Conservation (phyloP, 129 eudicot genomes). For the Tagetes patula region DNA sequence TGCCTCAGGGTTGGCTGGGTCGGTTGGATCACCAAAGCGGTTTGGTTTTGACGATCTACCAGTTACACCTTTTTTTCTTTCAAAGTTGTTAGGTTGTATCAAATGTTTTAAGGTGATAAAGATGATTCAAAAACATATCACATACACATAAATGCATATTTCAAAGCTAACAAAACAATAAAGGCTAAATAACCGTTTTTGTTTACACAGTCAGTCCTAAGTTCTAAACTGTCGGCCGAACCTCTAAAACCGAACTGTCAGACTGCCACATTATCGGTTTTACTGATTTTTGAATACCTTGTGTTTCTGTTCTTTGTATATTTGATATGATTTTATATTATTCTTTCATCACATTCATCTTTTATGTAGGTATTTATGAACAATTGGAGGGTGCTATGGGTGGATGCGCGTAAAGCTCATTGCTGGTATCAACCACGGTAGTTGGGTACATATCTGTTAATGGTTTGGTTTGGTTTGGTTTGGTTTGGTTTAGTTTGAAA, state of each 20-base stretch:
- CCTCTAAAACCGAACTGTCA: too few species aligned
- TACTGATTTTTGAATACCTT: too few species aligned
- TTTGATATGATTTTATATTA: too few species aligned
- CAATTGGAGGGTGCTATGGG: neutral
- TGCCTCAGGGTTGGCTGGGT: neutral
- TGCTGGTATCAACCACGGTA: neutral
- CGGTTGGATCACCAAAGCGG: neutral
- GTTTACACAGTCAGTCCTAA: neutral
- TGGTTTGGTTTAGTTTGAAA: neutral
- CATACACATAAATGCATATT: neutral
- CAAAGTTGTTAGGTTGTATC: neutral
- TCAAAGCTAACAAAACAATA: neutral
- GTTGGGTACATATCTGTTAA: neutral
- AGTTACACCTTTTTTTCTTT: neutral
- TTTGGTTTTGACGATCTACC: neutral
- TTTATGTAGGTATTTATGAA: conserved; percentile 1
- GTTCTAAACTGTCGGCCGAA: neutral
- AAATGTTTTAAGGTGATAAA: neutral
- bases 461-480: neutral
- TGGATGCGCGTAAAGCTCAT: neutral
- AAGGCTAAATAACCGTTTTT: neutral
- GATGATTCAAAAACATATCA: neutral
- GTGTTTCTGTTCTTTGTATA: too few species aligned
- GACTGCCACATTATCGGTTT: too few species aligned
- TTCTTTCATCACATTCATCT: neutral